Evolutionary conservation across 257 asterid species (phyloP).

Genomic region (Salvia miltiorrhiza): DNA sequence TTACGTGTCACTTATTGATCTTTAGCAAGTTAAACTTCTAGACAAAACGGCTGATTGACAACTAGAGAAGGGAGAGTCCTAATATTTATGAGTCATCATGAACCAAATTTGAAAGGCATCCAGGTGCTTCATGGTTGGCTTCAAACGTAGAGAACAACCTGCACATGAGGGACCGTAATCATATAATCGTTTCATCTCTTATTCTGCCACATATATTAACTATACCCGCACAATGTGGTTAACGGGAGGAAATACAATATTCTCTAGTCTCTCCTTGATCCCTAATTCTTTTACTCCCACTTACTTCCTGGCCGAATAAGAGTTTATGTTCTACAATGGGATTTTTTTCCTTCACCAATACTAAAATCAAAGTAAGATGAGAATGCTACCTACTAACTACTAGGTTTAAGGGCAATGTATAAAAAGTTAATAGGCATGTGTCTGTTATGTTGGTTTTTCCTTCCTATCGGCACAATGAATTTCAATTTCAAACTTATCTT

Average conservation of each 20-base stretch:
- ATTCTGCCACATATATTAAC: neutral
- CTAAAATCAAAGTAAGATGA: neutral
- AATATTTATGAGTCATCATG: neutral
- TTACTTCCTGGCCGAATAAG: neutral
- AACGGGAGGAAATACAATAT: neutral
- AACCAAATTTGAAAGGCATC: neutral
- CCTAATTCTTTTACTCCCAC: neutral
- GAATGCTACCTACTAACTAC: neutral
- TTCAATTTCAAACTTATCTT: neutral
- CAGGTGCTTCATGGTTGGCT: neutral
- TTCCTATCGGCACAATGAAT: neutral
- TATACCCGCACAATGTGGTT: neutral
- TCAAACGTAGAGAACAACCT: neutral
- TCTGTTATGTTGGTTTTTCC: constrained; percentile 5
- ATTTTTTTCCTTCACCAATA: neutral
- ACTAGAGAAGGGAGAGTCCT: neutral
- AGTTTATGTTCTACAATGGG: neutral
- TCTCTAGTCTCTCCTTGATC: neutral
- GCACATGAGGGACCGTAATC: neutral
- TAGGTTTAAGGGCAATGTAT: neutral
- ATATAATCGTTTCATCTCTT: neutral
- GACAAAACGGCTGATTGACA: neutral
- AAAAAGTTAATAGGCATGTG: neutral
- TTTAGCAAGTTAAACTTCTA: neutral
- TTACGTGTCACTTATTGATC: constrained; percentile 4